Conservation (phyloP, 75 land plant species). For the Ceratopteris richardii region DNA sequence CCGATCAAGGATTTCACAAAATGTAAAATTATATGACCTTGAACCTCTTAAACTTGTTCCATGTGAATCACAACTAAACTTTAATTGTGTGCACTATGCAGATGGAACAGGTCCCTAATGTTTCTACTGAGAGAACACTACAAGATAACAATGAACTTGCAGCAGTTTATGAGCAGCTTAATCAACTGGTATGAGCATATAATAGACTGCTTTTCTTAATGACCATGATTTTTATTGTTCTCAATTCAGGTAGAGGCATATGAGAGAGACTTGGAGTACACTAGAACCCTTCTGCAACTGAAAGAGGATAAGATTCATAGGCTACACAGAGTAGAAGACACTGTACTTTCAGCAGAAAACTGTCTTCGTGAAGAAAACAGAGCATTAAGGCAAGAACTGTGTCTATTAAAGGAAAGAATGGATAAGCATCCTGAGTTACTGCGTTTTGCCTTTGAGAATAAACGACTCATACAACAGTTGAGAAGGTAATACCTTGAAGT, state of each 20-base stretch:
- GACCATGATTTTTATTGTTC: too few relatives aligned
- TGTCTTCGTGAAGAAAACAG: constrained; percentile 6
- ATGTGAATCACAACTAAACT: not conserved
- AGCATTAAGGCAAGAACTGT: constrained; percentile 10
- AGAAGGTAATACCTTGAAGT: constrained; percentile 3
- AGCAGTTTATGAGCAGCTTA: constrained; percentile 12
- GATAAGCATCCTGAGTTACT: constrained; percentile 11
- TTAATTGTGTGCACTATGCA: not conserved
- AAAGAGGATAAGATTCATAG: constrained; percentile 13
- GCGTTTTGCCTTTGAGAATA: constrained; percentile 19
- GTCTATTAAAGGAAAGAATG: constrained; percentile 2
- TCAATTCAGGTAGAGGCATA: constrained; percentile 14
- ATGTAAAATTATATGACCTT: not conserved
- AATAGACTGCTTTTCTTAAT: not conserved
- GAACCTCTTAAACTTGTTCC: not conserved
- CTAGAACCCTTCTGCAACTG: constrained; percentile 3
- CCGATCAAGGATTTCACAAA: not conserved
- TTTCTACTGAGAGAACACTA: too few relatives aligned
- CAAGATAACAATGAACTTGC: not conserved
- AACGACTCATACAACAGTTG: constrained; percentile 14
- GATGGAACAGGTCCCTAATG: too few relatives aligned
- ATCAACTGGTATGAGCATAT: constrained; percentile 8
- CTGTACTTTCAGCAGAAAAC: not conserved
- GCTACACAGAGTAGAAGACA: constrained; percentile 3
- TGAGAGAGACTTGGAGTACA: constrained; percentile 9